These are phyloP conservation scores for Biscogniauxia marginata DNA, from an alignment of 2,329 filamentous ascomycete species.

Conservation along the genomic window DNA sequence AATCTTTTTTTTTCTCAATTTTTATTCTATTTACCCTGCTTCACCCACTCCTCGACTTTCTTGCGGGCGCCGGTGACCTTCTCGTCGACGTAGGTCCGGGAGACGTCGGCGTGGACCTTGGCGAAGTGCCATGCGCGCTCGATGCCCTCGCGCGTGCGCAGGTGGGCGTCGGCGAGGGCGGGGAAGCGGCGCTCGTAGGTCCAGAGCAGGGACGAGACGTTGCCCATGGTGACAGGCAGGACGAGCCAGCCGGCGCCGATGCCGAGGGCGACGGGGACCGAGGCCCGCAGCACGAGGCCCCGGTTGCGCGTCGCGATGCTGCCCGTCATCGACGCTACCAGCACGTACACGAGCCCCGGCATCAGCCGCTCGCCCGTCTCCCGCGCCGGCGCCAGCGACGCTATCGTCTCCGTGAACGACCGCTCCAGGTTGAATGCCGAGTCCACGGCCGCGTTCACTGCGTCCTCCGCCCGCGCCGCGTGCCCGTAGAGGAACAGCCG, in stretches of 20 bases:
- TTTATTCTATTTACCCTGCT: slow-evolving; percentile 71
- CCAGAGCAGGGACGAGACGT: slow-evolving; percentile 84
- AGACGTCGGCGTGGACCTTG: slow-evolving; percentile 70
- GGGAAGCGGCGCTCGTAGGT: slow-evolving; percentile 90
- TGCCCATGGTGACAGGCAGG: slow-evolving; percentile 85
- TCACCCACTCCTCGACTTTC: slow-evolving; percentile 83
- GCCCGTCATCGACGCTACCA: slow-evolving; percentile 92
- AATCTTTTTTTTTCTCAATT: not conserved
- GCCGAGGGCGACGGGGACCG: slow-evolving; percentile 76
- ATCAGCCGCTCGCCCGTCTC: slow-evolving; percentile 86
- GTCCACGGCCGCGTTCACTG: slow-evolving; percentile 79
- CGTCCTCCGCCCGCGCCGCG: slow-evolving; percentile 72
- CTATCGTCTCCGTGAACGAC: slow-evolving; percentile 84
- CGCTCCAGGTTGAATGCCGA: slow-evolving; percentile 81
- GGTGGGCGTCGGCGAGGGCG: slow-evolving; percentile 76
- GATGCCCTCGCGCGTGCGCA: slow-evolving; percentile 67
- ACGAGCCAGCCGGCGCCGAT: slow-evolving; percentile 80
- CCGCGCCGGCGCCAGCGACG: slow-evolving; percentile 80
- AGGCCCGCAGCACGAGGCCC: slow-evolving; percentile 75
- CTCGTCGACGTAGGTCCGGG: slow-evolving; percentile 71
- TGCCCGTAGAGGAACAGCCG: slow-evolving; percentile 79
- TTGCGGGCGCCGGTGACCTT: slow-evolving; percentile 76
- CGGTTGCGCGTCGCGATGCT: slow-evolving; percentile 88
- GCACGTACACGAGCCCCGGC: slow-evolving; percentile 86
- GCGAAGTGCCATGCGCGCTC: slow-evolving; percentile 70